Evolutionary conservation across 2,329 filamentous ascomycete species (phyloP).

Genomic region (Ophiocordyceps polyrhachis-furcata): DNA sequence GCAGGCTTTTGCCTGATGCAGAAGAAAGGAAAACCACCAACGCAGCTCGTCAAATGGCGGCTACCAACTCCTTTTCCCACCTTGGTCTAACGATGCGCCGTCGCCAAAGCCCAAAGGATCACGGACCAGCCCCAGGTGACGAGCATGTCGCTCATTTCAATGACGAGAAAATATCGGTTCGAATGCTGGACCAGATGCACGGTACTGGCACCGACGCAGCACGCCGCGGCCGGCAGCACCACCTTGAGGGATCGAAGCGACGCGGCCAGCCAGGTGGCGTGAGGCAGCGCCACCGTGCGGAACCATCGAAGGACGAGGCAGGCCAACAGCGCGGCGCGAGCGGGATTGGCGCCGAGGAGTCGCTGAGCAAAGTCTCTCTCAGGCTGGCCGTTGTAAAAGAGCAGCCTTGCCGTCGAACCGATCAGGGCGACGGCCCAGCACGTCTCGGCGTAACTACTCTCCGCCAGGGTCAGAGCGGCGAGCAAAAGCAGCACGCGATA

Average conservation of each 20-base stretch:
- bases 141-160: slow-evolving; percentile 18
- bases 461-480: slow-evolving; percentile 10
- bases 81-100: background rate
- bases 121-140: slow-evolving; percentile 9
- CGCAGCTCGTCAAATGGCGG: background rate
- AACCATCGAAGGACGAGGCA: slow-evolving; percentile 6
- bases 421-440: slow-evolving; percentile 10
- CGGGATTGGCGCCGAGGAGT: slow-evolving; percentile 2
- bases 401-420: slow-evolving; percentile 8
- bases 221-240: background rate
- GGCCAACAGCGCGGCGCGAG: slow-evolving; percentile 5
- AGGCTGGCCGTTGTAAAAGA: slow-evolving; percentile 2
- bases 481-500: slow-evolving; percentile 7
- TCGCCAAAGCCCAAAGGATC: slow-evolving; percentile 3
- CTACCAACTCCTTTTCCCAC: background rate
- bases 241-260: background rate
- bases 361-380: slow-evolving; percentile 3
- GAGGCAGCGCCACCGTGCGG: background rate
- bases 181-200: slow-evolving; percentile 14
- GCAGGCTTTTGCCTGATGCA: too few species aligned
- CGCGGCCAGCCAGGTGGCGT: background rate
- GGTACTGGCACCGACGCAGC: slow-evolving; percentile 4
- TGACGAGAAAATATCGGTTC: slow-evolving; percentile 17
- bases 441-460: slow-evolving; percentile 12
- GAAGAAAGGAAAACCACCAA: too few species aligned